phyloP scores from a whole-genome alignment of 192 early-diverging fungal genomes.

The Funneliformis mosseae region DNA sequence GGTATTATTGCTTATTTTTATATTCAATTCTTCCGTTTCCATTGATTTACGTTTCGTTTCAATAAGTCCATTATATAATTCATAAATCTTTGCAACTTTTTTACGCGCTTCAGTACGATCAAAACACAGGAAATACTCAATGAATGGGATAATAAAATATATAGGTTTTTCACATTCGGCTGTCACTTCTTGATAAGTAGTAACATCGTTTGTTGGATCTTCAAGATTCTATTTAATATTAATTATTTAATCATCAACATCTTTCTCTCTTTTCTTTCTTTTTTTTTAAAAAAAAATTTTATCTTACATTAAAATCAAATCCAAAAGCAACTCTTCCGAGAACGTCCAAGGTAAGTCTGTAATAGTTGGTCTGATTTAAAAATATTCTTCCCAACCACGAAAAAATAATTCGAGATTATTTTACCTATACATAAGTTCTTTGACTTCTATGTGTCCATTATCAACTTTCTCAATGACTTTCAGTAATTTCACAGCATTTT shows the following conservation, averaged over 20 bases:
- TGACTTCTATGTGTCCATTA: neutral
- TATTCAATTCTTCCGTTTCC: neutral
- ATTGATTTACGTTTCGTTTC: neutral
- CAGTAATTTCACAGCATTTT: neutral
- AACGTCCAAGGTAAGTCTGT: neutral
- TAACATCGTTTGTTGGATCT: neutral
- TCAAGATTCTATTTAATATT: neutral
- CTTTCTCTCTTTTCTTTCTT: too few relatives aligned
- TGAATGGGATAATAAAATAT: neutral
- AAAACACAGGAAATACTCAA: too few relatives aligned
- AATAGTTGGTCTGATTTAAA: neutral
- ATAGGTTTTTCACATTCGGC: neutral
- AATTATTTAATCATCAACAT: neutral
- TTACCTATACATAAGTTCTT: neutral
- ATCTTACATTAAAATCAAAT: neutral
- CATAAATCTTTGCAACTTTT: neutral
- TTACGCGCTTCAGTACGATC: neutral
- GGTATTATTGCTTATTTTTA: too few relatives aligned
- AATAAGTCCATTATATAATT: slow-evolving; percentile 2
- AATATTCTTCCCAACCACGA: too few relatives aligned
- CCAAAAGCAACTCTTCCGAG: neutral
- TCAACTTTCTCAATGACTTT: neutral
- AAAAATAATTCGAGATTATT: neutral
- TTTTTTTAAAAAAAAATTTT: neutral
- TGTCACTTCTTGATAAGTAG: neutral